Base-by-base conservation (phyloP, 2,329 filamentous ascomycete species). In the Hypoxylon sp. region DNA sequence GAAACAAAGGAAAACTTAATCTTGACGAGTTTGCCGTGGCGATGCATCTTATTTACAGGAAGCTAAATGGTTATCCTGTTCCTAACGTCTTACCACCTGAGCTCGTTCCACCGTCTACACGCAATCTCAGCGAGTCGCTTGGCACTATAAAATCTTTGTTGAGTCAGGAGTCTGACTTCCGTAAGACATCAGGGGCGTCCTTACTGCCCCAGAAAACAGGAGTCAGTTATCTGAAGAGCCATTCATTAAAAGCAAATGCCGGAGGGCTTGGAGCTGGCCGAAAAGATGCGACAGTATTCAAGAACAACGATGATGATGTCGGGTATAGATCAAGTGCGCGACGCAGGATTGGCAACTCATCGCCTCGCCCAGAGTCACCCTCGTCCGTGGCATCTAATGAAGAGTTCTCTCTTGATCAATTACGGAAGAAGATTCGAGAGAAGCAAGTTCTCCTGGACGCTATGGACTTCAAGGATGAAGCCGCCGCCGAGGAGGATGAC, bases 41-140 rank as follows among this genome's bases (percentile, higher is more conserved):
- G 9, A 99, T 99, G 96, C 96, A 99, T 86, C 84, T 99, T 81
- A 99, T 99, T 75, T 99, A 99, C 83, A 89, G 96, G 75, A 97
- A 97, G 79, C 87, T 99, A 58, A 98, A 99, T 76, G 95, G 95
- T 37, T 98, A 98, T 77, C 94, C 95, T 1, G 86, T 98, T 33
- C 96, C 96, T 14, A 92, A 90, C 75, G 91, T 91, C 48, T 86
- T 99, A 10, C 96, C 96, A 8, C 90, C 96, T 0, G 96, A 99
- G 83, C 88, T 99, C 67, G 91, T 98, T 5, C 96, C 96, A 22
- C 96, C 96, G 1, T 98, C 96, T 1, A 97, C 95, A 10, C 90
- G 95, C 71, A 97, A 98, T 80, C 88, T 99, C 75, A 95, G 91
- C 74, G 93, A 94, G 76, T 97, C 96, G 3, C 94, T 99, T 70